Conservation (phyloP, 192 early-diverging fungal species). For the Linnemannia zychae region DNA sequence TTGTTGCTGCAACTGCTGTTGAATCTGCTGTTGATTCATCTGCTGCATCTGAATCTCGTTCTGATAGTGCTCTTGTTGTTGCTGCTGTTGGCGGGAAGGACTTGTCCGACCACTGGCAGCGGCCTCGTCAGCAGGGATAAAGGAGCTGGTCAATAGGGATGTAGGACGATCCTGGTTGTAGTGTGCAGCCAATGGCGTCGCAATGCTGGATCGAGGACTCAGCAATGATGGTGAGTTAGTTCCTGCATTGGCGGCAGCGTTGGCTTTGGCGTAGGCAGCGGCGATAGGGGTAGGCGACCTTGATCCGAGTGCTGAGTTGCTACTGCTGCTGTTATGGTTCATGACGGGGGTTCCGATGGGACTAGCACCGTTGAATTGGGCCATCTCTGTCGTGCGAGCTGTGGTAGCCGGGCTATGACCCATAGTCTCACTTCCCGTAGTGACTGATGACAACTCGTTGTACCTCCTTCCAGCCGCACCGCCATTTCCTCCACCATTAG, state of each 20-base stretch:
- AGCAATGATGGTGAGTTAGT: background rate
- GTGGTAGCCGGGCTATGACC: slow-evolving; percentile 29
- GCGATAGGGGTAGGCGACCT: slow-evolving; percentile 45
- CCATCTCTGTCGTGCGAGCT: slow-evolving; percentile 32
- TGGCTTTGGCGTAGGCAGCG: slow-evolving; percentile 17
- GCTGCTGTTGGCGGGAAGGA: background rate
- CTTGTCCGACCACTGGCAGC: background rate
- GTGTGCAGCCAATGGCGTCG: background rate
- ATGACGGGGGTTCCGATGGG: background rate
- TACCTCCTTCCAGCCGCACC: slow-evolving; percentile 19
- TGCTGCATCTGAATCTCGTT: slow-evolving; percentile 8
- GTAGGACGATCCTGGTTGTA: slow-evolving; percentile 19
- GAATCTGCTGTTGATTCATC: slow-evolving; percentile 9
- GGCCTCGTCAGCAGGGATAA: slow-evolving; percentile 27
- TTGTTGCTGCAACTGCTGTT: slow-evolving; percentile 31
- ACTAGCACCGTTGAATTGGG: background rate
- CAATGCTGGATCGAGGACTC: background rate
- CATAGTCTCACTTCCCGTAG: slow-evolving; percentile 14
- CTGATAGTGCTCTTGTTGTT: slow-evolving; percentile 13
- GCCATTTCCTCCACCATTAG: background rate
- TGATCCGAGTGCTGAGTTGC: slow-evolving; percentile 15
- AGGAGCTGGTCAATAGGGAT: slow-evolving; percentile 45
- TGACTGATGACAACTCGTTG: slow-evolving; percentile 43
- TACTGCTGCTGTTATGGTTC: background rate
- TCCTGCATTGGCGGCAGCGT: background rate